A percentile compares a stretch with the other conserved stretches of the same genome.
Conservation (phyloP, 1,284 basidiomycete genomes). For the Ceratobasidium sp. region DNA sequence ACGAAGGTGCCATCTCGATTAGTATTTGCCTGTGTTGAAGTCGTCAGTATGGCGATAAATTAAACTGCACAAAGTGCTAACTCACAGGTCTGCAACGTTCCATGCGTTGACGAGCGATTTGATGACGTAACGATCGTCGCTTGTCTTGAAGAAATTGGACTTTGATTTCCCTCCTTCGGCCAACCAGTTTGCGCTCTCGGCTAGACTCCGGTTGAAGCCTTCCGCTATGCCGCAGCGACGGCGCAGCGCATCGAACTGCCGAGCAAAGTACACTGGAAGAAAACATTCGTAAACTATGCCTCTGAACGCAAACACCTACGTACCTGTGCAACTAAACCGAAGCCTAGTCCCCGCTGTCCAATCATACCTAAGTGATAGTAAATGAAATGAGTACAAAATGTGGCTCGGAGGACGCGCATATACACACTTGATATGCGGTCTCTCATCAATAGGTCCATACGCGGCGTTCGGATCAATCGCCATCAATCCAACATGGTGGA, state of each 20-base stretch:
- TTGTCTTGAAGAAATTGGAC: slow-evolving; percentile 81
- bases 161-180: slow-evolving; percentile 63
- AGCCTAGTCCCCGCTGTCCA: slow-evolving; percentile 77
- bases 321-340: slow-evolving; percentile 73
- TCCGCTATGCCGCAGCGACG: slow-evolving; percentile 74
- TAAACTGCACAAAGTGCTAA: slow-evolving; percentile 47
- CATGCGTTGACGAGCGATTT: slow-evolving; percentile 84
- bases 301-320: not conserved
- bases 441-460: slow-evolving; percentile 65
- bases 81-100: slow-evolving; percentile 84
- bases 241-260: slow-evolving; percentile 75
- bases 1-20: slow-evolving; percentile 76
- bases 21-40: slow-evolving; percentile 69
- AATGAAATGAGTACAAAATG: not conserved
- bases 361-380: slow-evolving; percentile 54
- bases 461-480: slow-evolving; percentile 54
- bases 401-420: not conserved
- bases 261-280: slow-evolving; percentile 71
- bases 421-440: slow-evolving; percentile 79
- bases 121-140: slow-evolving; percentile 78
- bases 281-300: not conserved
- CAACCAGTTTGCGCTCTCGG: slow-evolving; percentile 71
- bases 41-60: not conserved
- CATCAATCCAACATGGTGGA: slow-evolving; percentile 62
- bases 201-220: slow-evolving; percentile 67